Evolutionary conservation across 2,329 filamentous ascomycete species (phyloP).

Genomic region (Aspergillus sp.): DNA sequence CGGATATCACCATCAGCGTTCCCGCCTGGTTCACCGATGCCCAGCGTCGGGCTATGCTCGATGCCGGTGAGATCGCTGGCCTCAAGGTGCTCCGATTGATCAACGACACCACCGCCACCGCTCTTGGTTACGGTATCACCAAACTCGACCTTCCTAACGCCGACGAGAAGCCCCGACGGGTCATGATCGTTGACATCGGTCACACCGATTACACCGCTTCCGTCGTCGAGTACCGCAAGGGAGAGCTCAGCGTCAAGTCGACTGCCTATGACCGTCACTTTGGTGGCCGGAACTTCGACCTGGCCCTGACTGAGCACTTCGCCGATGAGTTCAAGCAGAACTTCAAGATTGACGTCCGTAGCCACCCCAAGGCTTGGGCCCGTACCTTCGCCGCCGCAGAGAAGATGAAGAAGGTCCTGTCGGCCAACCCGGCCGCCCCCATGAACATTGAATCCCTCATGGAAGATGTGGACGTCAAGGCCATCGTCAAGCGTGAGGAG

Average conservation of each 20-base stretch:
- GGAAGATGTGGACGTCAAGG: conserved; percentile 88
- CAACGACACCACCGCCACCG: conserved; percentile 95
- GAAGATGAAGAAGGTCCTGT: conserved; percentile 97
- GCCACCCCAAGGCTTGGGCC: conserved; percentile 79
- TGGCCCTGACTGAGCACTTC: conserved; percentile 88
- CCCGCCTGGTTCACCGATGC: conserved; percentile 95
- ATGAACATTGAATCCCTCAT: conserved; percentile 97
- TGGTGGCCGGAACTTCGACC: conserved; percentile 94
- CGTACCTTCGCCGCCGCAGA: conserved; percentile 83
- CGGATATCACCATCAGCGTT: conserved; percentile 87
- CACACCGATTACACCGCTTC: conserved; percentile 94
- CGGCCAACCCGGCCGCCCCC: conserved; percentile 84
- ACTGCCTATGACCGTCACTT: conserved; percentile 94
- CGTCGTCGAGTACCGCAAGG: conserved; percentile 94
- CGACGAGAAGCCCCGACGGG: conserved; percentile 86
- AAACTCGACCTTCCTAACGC: conserved; percentile 83
- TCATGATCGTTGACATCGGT: conserved; percentile 89
- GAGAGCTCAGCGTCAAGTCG: conserved; percentile 86
- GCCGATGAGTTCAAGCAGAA: conserved; percentile 94
- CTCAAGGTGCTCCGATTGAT: conserved; percentile 88
- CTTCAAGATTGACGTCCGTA: conserved; percentile 92
- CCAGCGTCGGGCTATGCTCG: conserved; percentile 80
- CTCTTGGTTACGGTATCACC: conserved; percentile 94
- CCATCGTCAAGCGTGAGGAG: conserved; percentile 87
- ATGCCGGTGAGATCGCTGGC: conserved; percentile 87